Conservation (phyloP, 495 filamentous ascomycete genomes). For the Recurvomyces mirabilis region DNA sequence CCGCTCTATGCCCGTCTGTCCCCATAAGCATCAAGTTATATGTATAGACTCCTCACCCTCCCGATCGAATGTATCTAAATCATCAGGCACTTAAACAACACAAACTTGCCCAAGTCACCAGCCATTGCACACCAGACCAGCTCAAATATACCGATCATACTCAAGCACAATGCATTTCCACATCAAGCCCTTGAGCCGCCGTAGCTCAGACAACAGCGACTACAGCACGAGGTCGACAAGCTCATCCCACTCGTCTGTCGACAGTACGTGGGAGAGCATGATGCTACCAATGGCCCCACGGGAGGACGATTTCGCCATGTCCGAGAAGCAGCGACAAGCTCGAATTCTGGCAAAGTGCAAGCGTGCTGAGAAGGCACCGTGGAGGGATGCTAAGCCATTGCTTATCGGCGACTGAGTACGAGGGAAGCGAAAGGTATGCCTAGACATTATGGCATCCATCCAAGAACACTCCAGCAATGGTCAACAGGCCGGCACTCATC, state of each 20-base stretch:
- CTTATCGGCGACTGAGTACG: not conserved
- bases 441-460: no score
- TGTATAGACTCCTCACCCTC: no score
- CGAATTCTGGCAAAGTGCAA: constrained; percentile 15
- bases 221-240: constrained; percentile 9
- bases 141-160: no score
- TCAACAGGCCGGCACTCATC: no score
- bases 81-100: no score
- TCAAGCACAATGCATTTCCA: constrained; percentile 10
- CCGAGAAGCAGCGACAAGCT: constrained; percentile 8
- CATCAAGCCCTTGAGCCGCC: constrained; percentile 10
- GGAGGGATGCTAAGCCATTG: constrained; percentile 16
- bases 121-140: no score
- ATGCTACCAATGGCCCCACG: constrained; percentile 18
- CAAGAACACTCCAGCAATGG: no score
- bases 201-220: constrained; percentile 7
- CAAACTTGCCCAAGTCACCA: no score
- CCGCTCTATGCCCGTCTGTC: no score
- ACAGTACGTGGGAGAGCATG: constrained; percentile 7
- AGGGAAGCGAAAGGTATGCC: no score
- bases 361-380: constrained; percentile 12
- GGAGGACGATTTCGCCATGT: constrained; percentile 20
- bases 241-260: constrained; percentile 7
- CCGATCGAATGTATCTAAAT: no score
- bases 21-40: no score